Evolutionary conservation across 371 early-diverging fungal species (phyloP).

Genomic region (Rhizopus delemar): DNA sequence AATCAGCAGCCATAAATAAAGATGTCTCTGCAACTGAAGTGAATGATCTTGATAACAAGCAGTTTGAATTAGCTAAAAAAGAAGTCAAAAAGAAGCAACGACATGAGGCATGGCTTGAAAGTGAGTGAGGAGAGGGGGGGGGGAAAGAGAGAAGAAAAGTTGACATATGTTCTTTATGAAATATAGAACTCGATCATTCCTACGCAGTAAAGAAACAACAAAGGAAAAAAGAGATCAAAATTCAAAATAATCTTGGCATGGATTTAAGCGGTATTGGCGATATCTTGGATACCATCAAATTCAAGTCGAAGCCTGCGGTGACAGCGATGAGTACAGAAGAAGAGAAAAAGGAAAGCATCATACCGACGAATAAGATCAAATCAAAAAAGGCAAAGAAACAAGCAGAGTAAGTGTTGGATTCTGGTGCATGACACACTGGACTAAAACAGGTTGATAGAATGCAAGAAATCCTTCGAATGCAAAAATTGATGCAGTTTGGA

Average conservation of each 20-base stretch:
- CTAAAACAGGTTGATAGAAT: conserved; percentile 29
- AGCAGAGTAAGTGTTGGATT: conserved; percentile 49
- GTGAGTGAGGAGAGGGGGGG: no score
- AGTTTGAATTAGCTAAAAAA: conserved; percentile 35
- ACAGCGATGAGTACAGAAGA: conserved; percentile 18
- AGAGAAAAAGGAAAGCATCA: conserved; percentile 19
- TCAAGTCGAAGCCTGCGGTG: conserved; percentile 27
- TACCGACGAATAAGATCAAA: conserved; percentile 39
- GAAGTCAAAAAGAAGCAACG: conserved; percentile 54
- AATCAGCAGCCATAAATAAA: conserved; percentile 29
- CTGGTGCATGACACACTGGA: no score
- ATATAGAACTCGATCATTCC: conserved; percentile 54
- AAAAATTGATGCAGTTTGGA: conserved; percentile 68
- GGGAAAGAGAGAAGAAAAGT: background rate
- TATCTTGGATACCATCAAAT: conserved; percentile 43
- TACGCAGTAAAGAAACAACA: conserved; percentile 51
- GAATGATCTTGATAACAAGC: conserved; percentile 3
- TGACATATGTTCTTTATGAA: background rate
- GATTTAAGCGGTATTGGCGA: conserved; percentile 46
- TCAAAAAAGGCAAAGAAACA: conserved; percentile 54
- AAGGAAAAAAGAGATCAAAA: conserved; percentile 44
- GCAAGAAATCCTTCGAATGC: conserved; percentile 70
- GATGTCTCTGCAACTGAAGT: conserved; percentile 18
- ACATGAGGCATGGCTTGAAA: conserved; percentile 62
- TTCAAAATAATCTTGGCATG: conserved; percentile 31